A percentile compares a stretch with the other conserved stretches of the same genome.
These are phyloP conservation scores for Protomyces macrosporus DNA, from an alignment of 1,139 yeast genomes.

Conservation along the genomic window DNA sequence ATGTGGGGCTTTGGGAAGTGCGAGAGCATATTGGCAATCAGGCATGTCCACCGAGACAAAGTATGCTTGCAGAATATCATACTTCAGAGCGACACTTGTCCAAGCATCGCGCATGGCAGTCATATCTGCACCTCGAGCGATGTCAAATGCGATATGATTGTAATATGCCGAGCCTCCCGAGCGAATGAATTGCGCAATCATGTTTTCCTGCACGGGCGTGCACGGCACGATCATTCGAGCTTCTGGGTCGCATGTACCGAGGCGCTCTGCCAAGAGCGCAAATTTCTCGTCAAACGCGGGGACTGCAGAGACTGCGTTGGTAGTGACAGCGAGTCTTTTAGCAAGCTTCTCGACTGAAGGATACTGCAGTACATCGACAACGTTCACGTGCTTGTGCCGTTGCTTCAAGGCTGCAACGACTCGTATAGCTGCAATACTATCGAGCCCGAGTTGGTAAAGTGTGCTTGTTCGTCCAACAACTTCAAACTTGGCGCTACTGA, in stretches of 20 bases:
- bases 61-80: slow-evolving; percentile 32
- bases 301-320: not conserved
- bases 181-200: slow-evolving; percentile 30
- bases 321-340: not conserved
- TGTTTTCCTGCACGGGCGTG: slow-evolving; percentile 32
- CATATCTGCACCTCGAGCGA: slow-evolving; percentile 19
- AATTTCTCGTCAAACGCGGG: not conserved
- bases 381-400: slow-evolving; percentile 15
- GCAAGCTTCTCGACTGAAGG: slow-evolving; percentile 25
- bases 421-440: slow-evolving; percentile 32
- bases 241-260: not conserved
- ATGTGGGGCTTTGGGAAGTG: not conserved
- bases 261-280: not conserved
- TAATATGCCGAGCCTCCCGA: slow-evolving; percentile 31
- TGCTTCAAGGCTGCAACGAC: slow-evolving; percentile 25
- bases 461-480: slow-evolving; percentile 19
- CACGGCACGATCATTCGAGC: slow-evolving; percentile 29
- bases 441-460: slow-evolving; percentile 32
- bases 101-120: slow-evolving; percentile 23
- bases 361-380: slow-evolving; percentile 29
- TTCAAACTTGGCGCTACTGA: slow-evolving; percentile 25
- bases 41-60: slow-evolving; percentile 27
- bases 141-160: slow-evolving; percentile 28
- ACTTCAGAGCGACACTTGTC: slow-evolving; percentile 18
- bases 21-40: slow-evolving; percentile 30